These are phyloP conservation scores for Microstegium vimineum DNA, from an alignment of 176 grass and related monocot species.

Conservation along the genomic window DNA sequence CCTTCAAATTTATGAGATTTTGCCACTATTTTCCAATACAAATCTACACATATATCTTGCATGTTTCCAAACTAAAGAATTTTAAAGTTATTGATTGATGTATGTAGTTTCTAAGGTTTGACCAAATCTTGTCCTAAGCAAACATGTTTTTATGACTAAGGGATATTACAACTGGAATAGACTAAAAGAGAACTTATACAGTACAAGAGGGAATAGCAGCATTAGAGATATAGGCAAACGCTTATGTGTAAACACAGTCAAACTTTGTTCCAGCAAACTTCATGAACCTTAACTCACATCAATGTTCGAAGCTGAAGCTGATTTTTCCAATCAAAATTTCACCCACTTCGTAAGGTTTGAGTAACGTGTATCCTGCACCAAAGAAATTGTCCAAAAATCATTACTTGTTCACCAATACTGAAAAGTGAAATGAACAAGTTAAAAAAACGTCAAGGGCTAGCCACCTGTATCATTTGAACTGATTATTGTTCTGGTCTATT, in stretches of 20 bases:
- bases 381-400: constrained; percentile 13
- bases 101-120: background rate
- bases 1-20: background rate
- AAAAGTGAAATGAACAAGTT: background rate
- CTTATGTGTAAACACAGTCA: background rate
- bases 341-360: constrained; percentile 15
- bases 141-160: background rate
- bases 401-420: background rate
- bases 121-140: background rate
- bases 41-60: background rate
- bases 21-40: background rate
- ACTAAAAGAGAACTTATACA: background rate
- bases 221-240: constrained; percentile 4
- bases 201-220: constrained; percentile 6
- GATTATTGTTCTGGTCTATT: constrained; percentile 9
- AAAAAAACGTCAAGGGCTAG: background rate
- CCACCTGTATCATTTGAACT: constrained; percentile 20
- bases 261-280: constrained; percentile 10
- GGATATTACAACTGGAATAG: background rate
- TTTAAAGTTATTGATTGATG: background rate
- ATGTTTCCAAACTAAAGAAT: background rate
- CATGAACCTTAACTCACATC: constrained; percentile 18
- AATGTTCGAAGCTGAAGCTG: background rate
- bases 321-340: constrained; percentile 3
- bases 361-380: constrained; percentile 21